Base-by-base conservation (phyloP, 441 rosid species). In the Erysimum cheiri region DNA sequence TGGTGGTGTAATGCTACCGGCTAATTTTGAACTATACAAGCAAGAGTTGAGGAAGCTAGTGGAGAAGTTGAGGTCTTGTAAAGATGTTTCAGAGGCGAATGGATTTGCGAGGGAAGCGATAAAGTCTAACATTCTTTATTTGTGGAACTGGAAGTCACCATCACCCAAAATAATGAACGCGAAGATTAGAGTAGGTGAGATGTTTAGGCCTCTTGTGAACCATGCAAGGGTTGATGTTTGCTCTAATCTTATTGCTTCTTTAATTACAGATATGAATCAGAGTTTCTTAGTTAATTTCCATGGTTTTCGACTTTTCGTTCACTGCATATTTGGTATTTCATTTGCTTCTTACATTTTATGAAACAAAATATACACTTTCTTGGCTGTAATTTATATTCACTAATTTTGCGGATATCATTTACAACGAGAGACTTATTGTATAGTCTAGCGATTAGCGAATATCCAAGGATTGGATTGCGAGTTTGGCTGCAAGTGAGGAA, bases 381-480 rank as follows among this genome's bases (percentile, higher is more conserved):
- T 44, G 48, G 19, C 48, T 43, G 15, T 41, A 41, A 12, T 39
- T 12, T 6, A 41, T 43, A n/a, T 43, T 6, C 47, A 43, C 11
- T 15, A 44, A 43, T 14, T 44, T 44, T 46, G 10, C 12, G 6
- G 17, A 17, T 19, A 17, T 19, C 29, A 47, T 22, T 3, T 47
- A 47, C 53, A 47, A 47, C 1, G 28, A 47, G 28, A 47, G 6
- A 47, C 53, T 47, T 7, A 19, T 19, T 4, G 53, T 19, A 47
- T 22, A 9, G 53, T 19, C n/a, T 3, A 19, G 3, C 2, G 6
- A 14, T 47, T 47, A 73, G 12, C 29, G 73, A 53, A 75, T 69
- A 63, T 64, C 88, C 47, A 87, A 60, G 6, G 95, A 85, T 64
- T 88, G 93, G 68, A 91, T 88, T 8, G 95, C 97, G 67, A 91